Conservation (phyloP, 345 rosid species). For the Moricandia arvensis region DNA sequence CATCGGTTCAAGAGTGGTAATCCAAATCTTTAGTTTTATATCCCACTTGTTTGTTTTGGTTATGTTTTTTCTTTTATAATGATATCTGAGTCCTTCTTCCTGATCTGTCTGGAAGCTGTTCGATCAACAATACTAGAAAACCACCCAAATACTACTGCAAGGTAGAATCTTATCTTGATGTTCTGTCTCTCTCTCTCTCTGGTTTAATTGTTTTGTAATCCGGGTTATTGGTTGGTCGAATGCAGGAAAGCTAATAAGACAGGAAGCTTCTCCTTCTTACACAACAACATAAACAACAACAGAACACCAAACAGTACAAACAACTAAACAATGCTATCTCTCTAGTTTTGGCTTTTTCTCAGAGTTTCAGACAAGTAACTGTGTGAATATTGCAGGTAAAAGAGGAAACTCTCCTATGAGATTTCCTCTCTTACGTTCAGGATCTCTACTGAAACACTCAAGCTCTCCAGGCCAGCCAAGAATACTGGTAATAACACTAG, state of each 20-base stretch:
- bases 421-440: constrained; percentile 45
- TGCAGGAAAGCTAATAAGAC: constrained; percentile 39
- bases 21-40: background rate
- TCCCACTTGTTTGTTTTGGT: background rate
- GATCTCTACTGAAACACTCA: constrained; percentile 53
- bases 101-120: constrained; percentile 35
- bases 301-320: constrained; percentile 39
- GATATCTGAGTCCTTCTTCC: constrained; percentile 18
- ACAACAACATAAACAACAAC: constrained; percentile 29
- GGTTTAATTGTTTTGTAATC: background rate
- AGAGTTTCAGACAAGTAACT: background rate
- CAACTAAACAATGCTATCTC: constrained; percentile 2
- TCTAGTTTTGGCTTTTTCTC: background rate
- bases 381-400: constrained; percentile 43
- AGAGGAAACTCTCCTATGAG: constrained; percentile 52
- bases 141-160: constrained; percentile 32
- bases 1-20: constrained; percentile 46
- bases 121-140: constrained; percentile 44
- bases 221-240: constrained; percentile 35
- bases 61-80: background rate
- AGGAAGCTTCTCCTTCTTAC: constrained; percentile 43
- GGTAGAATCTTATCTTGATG: constrained; percentile 42
- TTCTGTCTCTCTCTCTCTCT: background rate
- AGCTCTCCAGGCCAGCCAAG: constrained; percentile 45
- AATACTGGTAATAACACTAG: constrained; percentile 38